Evolutionary conservation across 2,329 filamentous ascomycete species (phyloP), one percentile per base, ranked within the genome.

Genomic region (Sphaerulina musiva): DNA sequence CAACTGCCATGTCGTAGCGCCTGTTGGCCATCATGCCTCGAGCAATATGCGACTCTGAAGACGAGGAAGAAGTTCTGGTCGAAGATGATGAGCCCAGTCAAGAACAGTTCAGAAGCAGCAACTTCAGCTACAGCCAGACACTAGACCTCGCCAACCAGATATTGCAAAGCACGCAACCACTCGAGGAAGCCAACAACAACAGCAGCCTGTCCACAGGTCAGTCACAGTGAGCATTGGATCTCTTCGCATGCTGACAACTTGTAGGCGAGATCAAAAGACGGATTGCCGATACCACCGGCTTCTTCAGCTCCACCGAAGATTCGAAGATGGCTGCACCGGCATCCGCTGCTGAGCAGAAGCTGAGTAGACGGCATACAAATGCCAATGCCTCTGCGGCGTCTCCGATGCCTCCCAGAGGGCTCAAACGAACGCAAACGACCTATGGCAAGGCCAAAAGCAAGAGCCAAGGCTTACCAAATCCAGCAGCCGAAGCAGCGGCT

Each of bases 401-500:
- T 11, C n/a, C 26, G 4, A 61, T 51, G 20, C 47, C 58, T n/a
- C 43, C 51, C 14, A 59, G 54, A 14, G 42, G 29, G 3, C 50
- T 52, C 11, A 64, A 63, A 51, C 59, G 65, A 10, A 59, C 57
- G 8, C 63, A 65, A 56, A 63, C 60, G 6, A 43, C 51, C 17
- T 66, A 64, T 34, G 59, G 48, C 36, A 51, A 51, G 32, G 17
- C 26, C 9, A 45, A n/a, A 31, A n/a, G 4, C 41, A 51, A 51
- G 23, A 29, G 3, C n/a, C 48, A 38, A 36, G n/a, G 42, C 26
- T 52, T 48, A 45, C 47, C 6, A 55, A 46, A 29, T 34, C 46
- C 29, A 29, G 39, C 10, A 49, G 38, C 23, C 4, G 34, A 10
- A 38, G 47, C 55, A 23, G 43, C 46, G 2, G 39, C 48, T 10